phyloP scores from a whole-genome alignment of 805 yeast genomes.

The Metschnikowia borealis region DNA sequence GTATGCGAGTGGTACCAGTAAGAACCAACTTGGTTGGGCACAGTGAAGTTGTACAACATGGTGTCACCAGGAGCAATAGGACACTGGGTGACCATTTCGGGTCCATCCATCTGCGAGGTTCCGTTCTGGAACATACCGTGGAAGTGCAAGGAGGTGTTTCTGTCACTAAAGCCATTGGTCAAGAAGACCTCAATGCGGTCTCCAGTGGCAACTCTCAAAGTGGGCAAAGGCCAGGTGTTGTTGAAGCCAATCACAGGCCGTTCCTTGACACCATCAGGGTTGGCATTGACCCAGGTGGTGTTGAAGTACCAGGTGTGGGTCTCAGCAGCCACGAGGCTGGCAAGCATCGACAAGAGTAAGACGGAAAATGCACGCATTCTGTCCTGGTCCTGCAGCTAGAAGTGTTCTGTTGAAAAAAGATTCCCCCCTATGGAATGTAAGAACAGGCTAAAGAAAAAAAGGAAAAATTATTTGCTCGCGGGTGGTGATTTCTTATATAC shows the following conservation, averaged over 20 bases:
- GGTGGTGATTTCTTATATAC: conserved; percentile 8
- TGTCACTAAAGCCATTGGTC: conserved; percentile 65
- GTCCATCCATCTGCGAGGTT: conserved; percentile 83
- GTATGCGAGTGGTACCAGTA: conserved; percentile 98
- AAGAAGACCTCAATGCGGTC: conserved; percentile 72
- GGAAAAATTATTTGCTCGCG: conserved; percentile 15
- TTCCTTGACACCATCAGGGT: conserved; percentile 60
- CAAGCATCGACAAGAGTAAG: conserved; percentile 18
- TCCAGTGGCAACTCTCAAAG: conserved; percentile 67
- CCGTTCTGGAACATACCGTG: conserved; percentile 89
- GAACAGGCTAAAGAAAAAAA: conserved; percentile 19
- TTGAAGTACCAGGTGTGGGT: conserved; percentile 65
- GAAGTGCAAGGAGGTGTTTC: conserved; percentile 79
- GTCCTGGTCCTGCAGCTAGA: conserved; percentile 12
- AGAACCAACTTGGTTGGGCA: conserved; percentile 78
- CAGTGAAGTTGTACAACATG: conserved; percentile 82
- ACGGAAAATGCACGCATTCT: conserved; percentile 17
- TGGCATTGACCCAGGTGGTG: conserved; percentile 61
- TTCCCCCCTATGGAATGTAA: conserved; percentile 19
- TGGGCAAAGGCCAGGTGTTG: conserved; percentile 85
- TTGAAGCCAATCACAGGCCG: conserved; percentile 65
- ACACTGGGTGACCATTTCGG: conserved; percentile 84
- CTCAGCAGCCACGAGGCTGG: conserved; percentile 29
- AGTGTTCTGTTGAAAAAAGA: conserved; percentile 1
- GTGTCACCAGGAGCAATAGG: conserved; percentile 80